Base-by-base conservation (phyloP, 1,139 yeast species). In the Candida glucosophila region DNA sequence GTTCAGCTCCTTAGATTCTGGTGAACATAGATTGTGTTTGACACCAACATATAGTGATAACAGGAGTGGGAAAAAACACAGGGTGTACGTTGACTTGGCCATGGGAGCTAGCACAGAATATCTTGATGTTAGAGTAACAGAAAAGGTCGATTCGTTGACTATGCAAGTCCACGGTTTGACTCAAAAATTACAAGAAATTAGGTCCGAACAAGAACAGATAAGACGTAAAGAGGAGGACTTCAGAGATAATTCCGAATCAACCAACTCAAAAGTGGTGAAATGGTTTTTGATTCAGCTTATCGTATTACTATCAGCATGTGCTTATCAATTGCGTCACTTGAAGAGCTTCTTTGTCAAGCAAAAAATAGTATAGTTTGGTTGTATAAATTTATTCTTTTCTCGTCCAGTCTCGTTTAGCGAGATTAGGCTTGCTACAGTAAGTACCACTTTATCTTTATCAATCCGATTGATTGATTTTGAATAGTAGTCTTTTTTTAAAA, bases 301-400 rank as follows among this genome's bases (percentile, higher is more conserved):
- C 18, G 71, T 65, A 9, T 61, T 65, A 51, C 47, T 61, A 20
- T 69, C 67, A 28, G 62, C 72, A 17, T 64, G 71, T 43, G 50
- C 58, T 32, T 65, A 63, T 50, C 72, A 65, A 44, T 58, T 65
- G 44, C 59, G 58, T 31, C 71, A 64, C 45, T 64, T 65, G 60
- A 64, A 63, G 61, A 43, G 67, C 23, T 65, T 65, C 56, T 65
- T 65, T 33, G 70, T 64, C 35, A 65, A 65, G 48, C 72, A 65
- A 47, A 65, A 65, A 49, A 63, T 65, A 41, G 70, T 65, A 18
- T 64, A 49, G 41, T 21, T 7, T 17, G 6, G n/a, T n/a, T n/a
- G n/a, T n/a, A n/a, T n/a, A n/a, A n/a, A n/a, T n/a, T n/a, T n/a
- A n/a, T n/a, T n/a, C n/a, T n/a, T n/a, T n/a, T n/a, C n/a, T n/a